These are phyloP conservation scores for Scheffersomyces cryptocercus DNA, from an alignment of 1,139 yeast species.

Conservation along the genomic window DNA sequence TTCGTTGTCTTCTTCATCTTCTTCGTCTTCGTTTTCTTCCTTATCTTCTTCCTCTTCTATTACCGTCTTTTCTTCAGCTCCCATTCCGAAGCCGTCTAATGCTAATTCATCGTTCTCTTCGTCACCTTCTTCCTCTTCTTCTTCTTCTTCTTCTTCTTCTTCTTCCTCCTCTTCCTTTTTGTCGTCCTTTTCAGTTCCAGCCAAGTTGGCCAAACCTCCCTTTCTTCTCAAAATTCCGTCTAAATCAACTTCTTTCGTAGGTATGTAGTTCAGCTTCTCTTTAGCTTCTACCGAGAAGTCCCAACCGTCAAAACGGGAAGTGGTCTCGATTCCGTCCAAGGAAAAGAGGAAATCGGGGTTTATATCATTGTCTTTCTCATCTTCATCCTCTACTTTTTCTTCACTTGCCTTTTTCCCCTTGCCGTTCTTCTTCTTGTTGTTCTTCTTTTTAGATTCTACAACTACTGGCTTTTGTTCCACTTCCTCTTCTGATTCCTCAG, in stretches of 20 bases:
- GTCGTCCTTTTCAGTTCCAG: slow-evolving; percentile 37
- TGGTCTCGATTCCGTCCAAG: slow-evolving; percentile 56
- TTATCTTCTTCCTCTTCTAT: slow-evolving; percentile 24
- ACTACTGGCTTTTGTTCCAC: slow-evolving; percentile 4
- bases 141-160: slow-evolving; percentile 24
- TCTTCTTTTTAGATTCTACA: slow-evolving; percentile 22
- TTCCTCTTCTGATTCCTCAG: slow-evolving; percentile 25
- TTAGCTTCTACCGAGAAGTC: slow-evolving; percentile 62
- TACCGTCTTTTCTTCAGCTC: slow-evolving; percentile 5
- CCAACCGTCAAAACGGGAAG: slow-evolving; percentile 72
- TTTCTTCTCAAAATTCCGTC: slow-evolving; percentile 82
- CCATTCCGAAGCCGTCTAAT: slow-evolving; percentile 23
- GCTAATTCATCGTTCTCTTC: slow-evolving; percentile 22
- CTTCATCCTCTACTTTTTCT: slow-evolving; percentile 29
- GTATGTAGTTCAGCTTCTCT: slow-evolving; percentile 12
- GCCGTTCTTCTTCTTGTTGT: slow-evolving; percentile 22
- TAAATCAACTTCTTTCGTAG: slow-evolving; percentile 71
- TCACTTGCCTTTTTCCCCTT: slow-evolving; percentile 14
- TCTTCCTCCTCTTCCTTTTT: slow-evolving; percentile 32
- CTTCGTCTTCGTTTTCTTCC: slow-evolving; percentile 26
- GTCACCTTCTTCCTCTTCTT: slow-evolving; percentile 31
- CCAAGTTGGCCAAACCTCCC: slow-evolving; percentile 67
- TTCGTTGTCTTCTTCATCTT: slow-evolving; percentile 9
- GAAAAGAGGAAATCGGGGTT: slow-evolving; percentile 73
- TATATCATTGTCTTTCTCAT: slow-evolving; percentile 51